Evolutionary conservation across 257 asterid species (phyloP), one percentile per base, ranked within the genome.

Genomic region (Ilex aquifolium): DNA sequence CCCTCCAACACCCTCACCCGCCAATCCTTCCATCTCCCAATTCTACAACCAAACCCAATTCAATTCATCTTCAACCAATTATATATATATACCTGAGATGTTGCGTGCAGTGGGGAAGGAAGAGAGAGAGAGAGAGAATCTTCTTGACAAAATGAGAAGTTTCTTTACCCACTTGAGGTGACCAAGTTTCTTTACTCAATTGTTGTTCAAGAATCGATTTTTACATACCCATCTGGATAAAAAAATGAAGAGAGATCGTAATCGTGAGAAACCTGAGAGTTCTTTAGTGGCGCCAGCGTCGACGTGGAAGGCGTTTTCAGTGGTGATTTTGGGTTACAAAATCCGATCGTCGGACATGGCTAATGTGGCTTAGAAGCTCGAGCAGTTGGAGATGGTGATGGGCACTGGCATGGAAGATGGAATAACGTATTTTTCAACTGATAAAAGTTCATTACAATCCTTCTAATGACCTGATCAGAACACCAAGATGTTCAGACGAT

Each of bases 311-410:
- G 97, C 83, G 73, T 86, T 89, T 0, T 75, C 27, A 21, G 27
- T 89, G 30, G 95, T 94, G 2, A 90, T 81, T 12, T 49, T 89
- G 63, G 97, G 95, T 0, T 90, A 90, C 80, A 87, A 85, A 11
- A 86, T 90, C 11, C 87, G 79, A 77, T 75, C 88, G 0, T 82
- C 97, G 2, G 95, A 90, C 65, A 87, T 90, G 95, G 90, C 88
- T 32, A 87, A 82, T 14, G 95, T 90, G 3, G 97, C 95, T 0
- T 80, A 76, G 55, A 90, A 83, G 78, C 85, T 90, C 36, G 86
- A 85, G 64, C 90, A 85, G 10, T 64, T 87, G 64, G 97, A 90
- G 80, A 77, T 82, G 88, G 85, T 80, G 10, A 89, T 89, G 95
- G 76, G 87, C 5, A 79, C 83, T 5, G 68, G 73, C 0, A 68